Evolutionary conservation across 2,329 filamentous ascomycete species (phyloP).

Genomic region (Colletotrichum sp.): DNA sequence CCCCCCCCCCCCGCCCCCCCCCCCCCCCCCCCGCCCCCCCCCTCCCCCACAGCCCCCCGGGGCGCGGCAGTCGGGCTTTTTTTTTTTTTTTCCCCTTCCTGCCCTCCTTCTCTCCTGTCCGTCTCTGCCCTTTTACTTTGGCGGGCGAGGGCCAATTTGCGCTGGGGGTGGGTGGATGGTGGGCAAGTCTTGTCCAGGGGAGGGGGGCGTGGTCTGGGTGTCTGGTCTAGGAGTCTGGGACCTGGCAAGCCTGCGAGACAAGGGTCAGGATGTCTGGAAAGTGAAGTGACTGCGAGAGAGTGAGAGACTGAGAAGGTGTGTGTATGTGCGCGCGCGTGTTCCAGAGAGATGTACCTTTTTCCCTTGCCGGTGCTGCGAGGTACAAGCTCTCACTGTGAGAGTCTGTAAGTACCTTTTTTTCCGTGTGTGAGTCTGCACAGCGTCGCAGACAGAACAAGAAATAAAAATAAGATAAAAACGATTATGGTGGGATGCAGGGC

Average conservation of each 20-base stretch:
- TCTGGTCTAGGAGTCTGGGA: conserved; percentile 4
- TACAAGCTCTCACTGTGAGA: neutral
- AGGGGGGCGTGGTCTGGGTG: neutral
- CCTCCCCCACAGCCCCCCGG: too few relatives aligned
- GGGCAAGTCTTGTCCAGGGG: neutral
- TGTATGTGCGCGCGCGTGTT: neutral
- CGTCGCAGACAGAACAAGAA: neutral
- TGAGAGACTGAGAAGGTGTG: neutral
- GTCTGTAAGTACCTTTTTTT: neutral
- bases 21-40: too few relatives aligned
- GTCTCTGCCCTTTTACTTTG: neutral
- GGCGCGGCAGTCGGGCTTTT: conserved; percentile 27
- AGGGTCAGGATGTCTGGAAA: neutral
- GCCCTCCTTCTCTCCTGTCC: neutral
- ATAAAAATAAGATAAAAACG: neutral
- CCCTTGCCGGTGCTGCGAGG: neutral
- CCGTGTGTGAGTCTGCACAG: neutral
- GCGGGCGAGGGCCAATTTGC: conserved; percentile 12
- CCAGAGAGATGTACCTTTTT: neutral
- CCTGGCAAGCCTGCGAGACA: conserved; percentile 6
- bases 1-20: too few relatives aligned
- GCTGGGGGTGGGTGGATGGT: neutral
- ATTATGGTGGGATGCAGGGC: conserved; percentile 4
- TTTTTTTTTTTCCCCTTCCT: neutral
- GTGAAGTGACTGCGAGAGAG: neutral